Percentiles rank a stretch among this genome's conserved stretches.
Evolutionary conservation across 2,329 filamentous ascomycete species (phyloP).

Genomic region (Fusarium sublunatum): DNA sequence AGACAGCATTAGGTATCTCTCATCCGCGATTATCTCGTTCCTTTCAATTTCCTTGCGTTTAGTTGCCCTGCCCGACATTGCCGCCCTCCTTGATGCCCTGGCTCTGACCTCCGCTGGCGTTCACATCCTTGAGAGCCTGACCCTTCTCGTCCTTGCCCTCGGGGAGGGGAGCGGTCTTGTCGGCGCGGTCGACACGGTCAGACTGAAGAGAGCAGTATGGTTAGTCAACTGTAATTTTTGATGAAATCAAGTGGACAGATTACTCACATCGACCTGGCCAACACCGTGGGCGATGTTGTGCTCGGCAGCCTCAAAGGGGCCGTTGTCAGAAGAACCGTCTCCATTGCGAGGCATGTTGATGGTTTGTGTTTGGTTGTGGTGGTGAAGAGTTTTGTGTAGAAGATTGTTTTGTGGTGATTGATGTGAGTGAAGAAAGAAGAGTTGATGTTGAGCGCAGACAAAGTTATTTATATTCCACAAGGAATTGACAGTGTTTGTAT

Average conservation of each 20-base stretch:
- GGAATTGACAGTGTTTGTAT: slow-evolving; percentile 8
- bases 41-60: background rate
- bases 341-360: slow-evolving; percentile 62
- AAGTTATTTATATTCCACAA: slow-evolving; percentile 31
- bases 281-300: slow-evolving; percentile 60
- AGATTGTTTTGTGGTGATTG: slow-evolving; percentile 8
- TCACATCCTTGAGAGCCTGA: slow-evolving; percentile 52
- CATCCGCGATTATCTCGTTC: slow-evolving; percentile 11
- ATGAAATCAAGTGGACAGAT: background rate
- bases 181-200: slow-evolving; percentile 57
- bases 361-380: slow-evolving; percentile 2
- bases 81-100: slow-evolving; percentile 56
- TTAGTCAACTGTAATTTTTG: background rate
- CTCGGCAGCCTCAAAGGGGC: slow-evolving; percentile 53
- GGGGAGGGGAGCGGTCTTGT: slow-evolving; percentile 62
- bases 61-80: slow-evolving; percentile 56
- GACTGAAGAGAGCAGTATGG: slow-evolving; percentile 32
- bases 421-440: slow-evolving; percentile 6
- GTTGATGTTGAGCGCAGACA: background rate
- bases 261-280: slow-evolving; percentile 53
- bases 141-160: slow-evolving; percentile 58
- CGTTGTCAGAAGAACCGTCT: slow-evolving; percentile 61
- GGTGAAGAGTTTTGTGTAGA: slow-evolving; percentile 3
- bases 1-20: slow-evolving; percentile 34
- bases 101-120: slow-evolving; percentile 59